Base-by-base conservation (phyloP, 352 stramenopile species). In the Pythium diclinum region DNA sequence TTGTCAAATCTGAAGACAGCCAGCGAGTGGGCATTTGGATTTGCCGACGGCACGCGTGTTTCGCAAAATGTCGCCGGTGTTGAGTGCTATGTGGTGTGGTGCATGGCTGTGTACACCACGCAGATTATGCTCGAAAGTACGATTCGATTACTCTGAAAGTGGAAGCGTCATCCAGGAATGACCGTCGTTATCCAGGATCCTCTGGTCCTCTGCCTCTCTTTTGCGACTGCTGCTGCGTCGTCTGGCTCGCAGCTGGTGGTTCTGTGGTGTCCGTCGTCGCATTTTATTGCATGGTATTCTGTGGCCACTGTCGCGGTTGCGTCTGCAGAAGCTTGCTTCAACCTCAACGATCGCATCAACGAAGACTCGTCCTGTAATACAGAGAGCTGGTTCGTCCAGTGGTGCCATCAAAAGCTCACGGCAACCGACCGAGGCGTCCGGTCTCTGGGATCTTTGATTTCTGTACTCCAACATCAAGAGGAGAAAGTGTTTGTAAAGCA, bases 331-430 rank as follows among this genome's bases (percentile, higher is more conserved):
- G 42, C 42, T 49, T 49, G 42, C 42, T 11, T 13, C 6, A 14
- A 49, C 16, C n/a, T 14, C 13, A 23, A 13, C 42, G 16, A 49
- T 49, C 6, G 14, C 42, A 49, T 49, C 42, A 49, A 49, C 42
- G 42, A 49, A 49, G 16, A 14, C 14, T 17, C 6, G 2, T 49
- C 14, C n/a, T 49, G 42, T 49, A 49, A 49, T 49, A 6, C 42
- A 49, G 42, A 49, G 42, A 49, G 42, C 42, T 25, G 42, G 42
- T 49, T 49, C 42, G 42, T 49, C 21, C 21, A 19, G 42, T 49
- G 28, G 42, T 49, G 42, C 42, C 42, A 49, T 49, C 42, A 21
- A 11, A 49, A 49, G 42, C 42, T 49, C 42, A 49, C 42, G 38
- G 11, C 38, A 13, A 28, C 25, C 25, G 25, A 28, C 25, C 5